Evolutionary conservation across 176 grass and related monocot species (phyloP), one percentile per base, ranked within the genome.

Genomic region (Elaeis guineensis): DNA sequence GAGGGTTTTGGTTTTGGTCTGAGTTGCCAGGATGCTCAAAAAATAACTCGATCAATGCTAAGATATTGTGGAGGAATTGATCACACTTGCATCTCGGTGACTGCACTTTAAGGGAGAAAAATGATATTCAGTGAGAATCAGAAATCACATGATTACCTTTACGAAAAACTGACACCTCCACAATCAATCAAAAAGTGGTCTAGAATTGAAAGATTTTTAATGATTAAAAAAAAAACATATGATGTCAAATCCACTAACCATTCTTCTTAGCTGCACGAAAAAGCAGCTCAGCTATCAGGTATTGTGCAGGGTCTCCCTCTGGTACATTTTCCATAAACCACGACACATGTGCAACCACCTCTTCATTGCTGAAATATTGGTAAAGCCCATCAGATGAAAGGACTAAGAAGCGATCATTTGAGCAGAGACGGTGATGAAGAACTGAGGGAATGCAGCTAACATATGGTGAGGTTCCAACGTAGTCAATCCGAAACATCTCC

Each of bases 311-410:
- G 52, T 95, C 89, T 53, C 89, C 89, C 66, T 95, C 89, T 57
- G 89, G 89, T 63, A 82, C 78, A 77, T 89, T 95, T 73, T 95
- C 89, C 72, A 89, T 95, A 71, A 95, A 95, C 85, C 89, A 95
- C 7, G 79, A 66, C 57, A 95, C 82, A 71, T 95, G 89, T 8
- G 85, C 80, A 72, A 95, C 85, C 17, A 95, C 89, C 76, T 95
- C 89, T 11, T 95, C 89, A 63, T 95, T 95, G 72, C 72, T 89
- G 66, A 95, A 89, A 75, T 89, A 95, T 75, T 95, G 85, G 67
- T 95, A 95, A 18, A 95, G 71, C 54, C 89, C 89, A 62, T 95
- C 89, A 62, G 89, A 95, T 8, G 89, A 95, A 17, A 95, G 75
- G 44, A 95, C 79, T 63, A 95, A 79, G 72, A 95, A 95, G 50